Conservation (phyloP, 2,329 filamentous ascomycete species). For the Aspergillus novoparasiticus region DNA sequence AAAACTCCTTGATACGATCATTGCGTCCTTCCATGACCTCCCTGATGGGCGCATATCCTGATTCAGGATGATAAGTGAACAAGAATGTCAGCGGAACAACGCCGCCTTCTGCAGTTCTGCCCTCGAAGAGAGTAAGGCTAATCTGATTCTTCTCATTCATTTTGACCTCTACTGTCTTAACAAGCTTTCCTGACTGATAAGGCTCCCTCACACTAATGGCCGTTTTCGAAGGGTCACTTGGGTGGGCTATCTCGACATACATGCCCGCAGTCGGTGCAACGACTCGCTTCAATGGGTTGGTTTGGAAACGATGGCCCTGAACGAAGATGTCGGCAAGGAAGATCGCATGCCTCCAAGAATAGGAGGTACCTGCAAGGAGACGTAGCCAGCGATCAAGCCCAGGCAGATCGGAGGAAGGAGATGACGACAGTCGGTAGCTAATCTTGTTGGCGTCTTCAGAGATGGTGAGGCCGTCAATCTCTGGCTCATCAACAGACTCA, state of each 20-base stretch:
- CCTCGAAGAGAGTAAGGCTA: constrained; percentile 86
- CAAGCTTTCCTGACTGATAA: constrained; percentile 79
- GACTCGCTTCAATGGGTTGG: constrained; percentile 90
- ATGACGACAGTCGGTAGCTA: constrained; percentile 78
- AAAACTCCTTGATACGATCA: constrained; percentile 98
- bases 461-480: constrained; percentile 83
- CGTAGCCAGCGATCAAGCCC: constrained; percentile 82
- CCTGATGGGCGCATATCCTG: constrained; percentile 94
- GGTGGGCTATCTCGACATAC: constrained; percentile 82
- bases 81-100: constrained; percentile 81
- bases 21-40: constrained; percentile 97
- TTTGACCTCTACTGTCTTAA: constrained; percentile 86
- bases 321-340: constrained; percentile 93
- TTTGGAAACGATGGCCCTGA: constrained; percentile 95
- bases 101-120: constrained; percentile 80
- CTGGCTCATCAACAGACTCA: constrained; percentile 69
- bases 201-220: constrained; percentile 86
- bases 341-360: constrained; percentile 93
- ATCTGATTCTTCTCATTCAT: constrained; percentile 77
- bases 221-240: constrained; percentile 80
- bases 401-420: constrained; percentile 73
- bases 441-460: constrained; percentile 78
- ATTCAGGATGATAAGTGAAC: constrained; percentile 93
- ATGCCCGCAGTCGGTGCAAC: constrained; percentile 84
- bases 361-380: constrained; percentile 79